Evolutionary conservation across 306 rosid species (phyloP).

Genomic region (Mimosa bimucronata): DNA sequence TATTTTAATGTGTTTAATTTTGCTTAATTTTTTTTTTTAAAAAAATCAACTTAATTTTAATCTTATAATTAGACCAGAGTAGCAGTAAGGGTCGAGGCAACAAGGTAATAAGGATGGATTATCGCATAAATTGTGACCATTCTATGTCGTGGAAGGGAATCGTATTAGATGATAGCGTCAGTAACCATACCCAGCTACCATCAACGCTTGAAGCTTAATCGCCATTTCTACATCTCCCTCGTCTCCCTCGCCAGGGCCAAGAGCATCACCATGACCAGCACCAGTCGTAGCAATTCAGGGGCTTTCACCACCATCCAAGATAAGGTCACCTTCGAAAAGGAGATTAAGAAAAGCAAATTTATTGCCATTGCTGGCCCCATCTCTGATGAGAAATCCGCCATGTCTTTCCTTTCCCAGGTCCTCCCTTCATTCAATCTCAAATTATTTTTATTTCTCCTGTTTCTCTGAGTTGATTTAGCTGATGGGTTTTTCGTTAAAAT

Average conservation of each 20-base stretch:
- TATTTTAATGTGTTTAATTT: too few relatives aligned
- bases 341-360: constrained; percentile 89
- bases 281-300: constrained; percentile 44
- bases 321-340: constrained; percentile 61
- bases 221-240: constrained; percentile 52
- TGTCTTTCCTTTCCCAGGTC: constrained; percentile 84
- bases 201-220: constrained; percentile 31
- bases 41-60: too few relatives aligned
- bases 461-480: background rate
- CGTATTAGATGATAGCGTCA: constrained; percentile 47
- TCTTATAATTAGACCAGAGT: too few relatives aligned
- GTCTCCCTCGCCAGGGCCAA: constrained; percentile 43
- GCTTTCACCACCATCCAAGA: constrained; percentile 76
- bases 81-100: too few relatives aligned
- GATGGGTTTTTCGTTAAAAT: background rate
- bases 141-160: background rate
- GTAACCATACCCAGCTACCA: constrained; percentile 31
- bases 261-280: constrained; percentile 53
- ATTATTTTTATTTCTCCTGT: background rate
- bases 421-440: background rate
- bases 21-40: too few relatives aligned
- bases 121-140: too few relatives aligned
- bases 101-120: too few relatives aligned
- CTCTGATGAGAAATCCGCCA: constrained; percentile 76
- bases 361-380: constrained; percentile 81